Evolutionary conservation across 495 filamentous ascomycete species (phyloP).

Genomic region (Aspergillus mulundensis): DNA sequence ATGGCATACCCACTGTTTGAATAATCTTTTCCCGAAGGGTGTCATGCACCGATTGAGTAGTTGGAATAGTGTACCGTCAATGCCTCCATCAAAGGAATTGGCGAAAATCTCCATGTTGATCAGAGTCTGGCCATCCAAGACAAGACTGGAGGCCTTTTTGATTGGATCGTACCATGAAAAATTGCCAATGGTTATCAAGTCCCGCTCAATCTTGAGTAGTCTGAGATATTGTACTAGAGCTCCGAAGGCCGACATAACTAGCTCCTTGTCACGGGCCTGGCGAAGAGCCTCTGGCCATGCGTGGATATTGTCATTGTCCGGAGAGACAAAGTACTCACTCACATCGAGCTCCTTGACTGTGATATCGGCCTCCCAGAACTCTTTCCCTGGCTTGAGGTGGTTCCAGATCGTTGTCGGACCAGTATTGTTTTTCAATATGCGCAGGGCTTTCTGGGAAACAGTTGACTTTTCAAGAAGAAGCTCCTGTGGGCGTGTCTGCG

Average conservation of each 20-base stretch:
- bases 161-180: constrained; percentile 94
- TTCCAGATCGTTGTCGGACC: constrained; percentile 94
- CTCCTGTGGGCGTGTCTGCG: constrained; percentile 87
- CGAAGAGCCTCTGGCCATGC: constrained; percentile 78
- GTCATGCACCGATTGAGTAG: constrained; percentile 93
- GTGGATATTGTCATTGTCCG: constrained; percentile 57
- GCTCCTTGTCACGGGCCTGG: constrained; percentile 70
- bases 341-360: constrained; percentile 78
- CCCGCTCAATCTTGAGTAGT: constrained; percentile 82
- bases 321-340: constrained; percentile 70
- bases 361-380: constrained; percentile 88
- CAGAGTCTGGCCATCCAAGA: constrained; percentile 92
- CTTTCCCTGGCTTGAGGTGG: constrained; percentile 76
- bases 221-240: constrained; percentile 84
- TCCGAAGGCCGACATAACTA: constrained; percentile 90
- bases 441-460: constrained; percentile 75
- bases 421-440: constrained; percentile 97
- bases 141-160: constrained; percentile 83
- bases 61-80: constrained; percentile 81
- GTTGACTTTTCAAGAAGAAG: constrained; percentile 84
- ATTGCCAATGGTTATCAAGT: constrained; percentile 83
- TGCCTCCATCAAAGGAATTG: constrained; percentile 84
- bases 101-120: constrained; percentile 97
- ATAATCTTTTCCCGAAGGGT: constrained; percentile 94
- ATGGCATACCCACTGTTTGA: constrained; percentile 97